phyloP scores from a whole-genome alignment of 2,329 filamentous ascomycete species.

The Thyridium curvatum region DNA sequence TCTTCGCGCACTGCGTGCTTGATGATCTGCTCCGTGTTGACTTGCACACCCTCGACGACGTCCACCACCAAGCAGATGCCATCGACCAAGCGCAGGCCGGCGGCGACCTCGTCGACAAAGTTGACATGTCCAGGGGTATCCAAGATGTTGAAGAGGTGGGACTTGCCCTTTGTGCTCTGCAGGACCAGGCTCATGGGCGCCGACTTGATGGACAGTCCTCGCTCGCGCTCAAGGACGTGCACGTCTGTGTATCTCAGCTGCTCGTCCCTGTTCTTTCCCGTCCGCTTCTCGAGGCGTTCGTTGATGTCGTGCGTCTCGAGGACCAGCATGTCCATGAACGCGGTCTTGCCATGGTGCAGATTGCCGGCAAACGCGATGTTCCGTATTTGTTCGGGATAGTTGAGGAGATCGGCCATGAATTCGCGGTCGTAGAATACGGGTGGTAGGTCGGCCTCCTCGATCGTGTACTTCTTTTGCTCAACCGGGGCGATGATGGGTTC shows the following conservation, averaged over 20 bases:
- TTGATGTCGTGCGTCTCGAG: conserved; percentile 87
- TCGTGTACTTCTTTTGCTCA: conserved; percentile 90
- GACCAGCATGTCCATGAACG: conserved; percentile 97
- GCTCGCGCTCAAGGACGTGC: conserved; percentile 80
- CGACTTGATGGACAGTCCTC: conserved; percentile 86
- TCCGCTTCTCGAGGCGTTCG: conserved; percentile 71
- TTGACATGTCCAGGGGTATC: conserved; percentile 98
- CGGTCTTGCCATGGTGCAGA: conserved; percentile 95
- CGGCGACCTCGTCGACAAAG: conserved; percentile 94
- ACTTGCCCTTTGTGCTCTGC: conserved; percentile 85
- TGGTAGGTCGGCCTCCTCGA: conserved; percentile 87
- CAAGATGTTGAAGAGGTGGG: conserved; percentile 87
- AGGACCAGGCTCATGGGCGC: conserved; percentile 92
- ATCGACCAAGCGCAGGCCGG: conserved; percentile 79
- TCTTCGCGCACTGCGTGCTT: conserved; percentile 90
- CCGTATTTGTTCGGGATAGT: conserved; percentile 87
- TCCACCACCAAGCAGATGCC: conserved; percentile 92
- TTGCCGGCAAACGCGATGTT: conserved; percentile 92
- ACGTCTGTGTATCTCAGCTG: conserved; percentile 93
- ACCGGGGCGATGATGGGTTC: conserved; percentile 92
- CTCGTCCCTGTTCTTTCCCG: conserved; percentile 76
- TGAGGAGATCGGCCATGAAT: conserved; percentile 95
- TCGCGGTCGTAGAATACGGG: conserved; percentile 80
- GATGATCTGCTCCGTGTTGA: conserved; percentile 95
- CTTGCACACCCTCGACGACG: conserved; percentile 97